Base-by-base conservation (phyloP, 139 green algal species). In the Ulvella scutata region DNA sequence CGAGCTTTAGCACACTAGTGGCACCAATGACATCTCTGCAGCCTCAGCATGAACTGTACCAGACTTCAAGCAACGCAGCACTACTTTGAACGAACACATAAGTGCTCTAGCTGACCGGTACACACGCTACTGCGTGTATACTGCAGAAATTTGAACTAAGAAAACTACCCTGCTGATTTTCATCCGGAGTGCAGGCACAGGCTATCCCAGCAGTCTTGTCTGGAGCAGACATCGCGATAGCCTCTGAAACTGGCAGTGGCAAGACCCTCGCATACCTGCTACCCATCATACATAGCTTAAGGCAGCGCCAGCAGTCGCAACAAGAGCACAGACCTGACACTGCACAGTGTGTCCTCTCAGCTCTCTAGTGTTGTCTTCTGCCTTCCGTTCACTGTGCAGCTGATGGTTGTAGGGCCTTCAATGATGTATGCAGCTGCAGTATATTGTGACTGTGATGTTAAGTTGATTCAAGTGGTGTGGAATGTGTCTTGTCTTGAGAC, bases 191-290 rank as follows among this genome's bases (percentile, higher is more conserved):
- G 34, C 17, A 96, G 88, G 80, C 84, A 60, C 78, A 88, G 0
- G 83, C 87, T 0, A 72, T 87, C 0, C 86, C 84, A 0, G 78
- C 79, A 4, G 61, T 96, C 61, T 36, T 90, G 3, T 38, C 43
- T 0, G 87, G 88, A 34, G 43, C 75, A 31, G 86, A 93, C 75
- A 82, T 89, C 0, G 93, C 98, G 4, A 76, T 98, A 10, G 90
- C 94, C 2, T 89, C 94, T 4, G 94, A 98, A 77, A 98, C 94
- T 3, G 94, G 95, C 73, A 98, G 92, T 74, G 95, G 95, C 77
- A 98, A 98, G 78, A 98, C 94, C 3, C 81, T 97, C 1, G 85
- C 90, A 2, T 98, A 98, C 85, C 78, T 98, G 7, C 83, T 79
- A 0, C 94, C 94, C 4, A 73, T 98, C 2, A 77, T 90, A 0